A percentile compares a stretch with the other conserved stretches of the same genome.
Evolutionary conservation across 192 early-diverging fungal species (phyloP).

Genomic region (Diversispora eburnea): DNA sequence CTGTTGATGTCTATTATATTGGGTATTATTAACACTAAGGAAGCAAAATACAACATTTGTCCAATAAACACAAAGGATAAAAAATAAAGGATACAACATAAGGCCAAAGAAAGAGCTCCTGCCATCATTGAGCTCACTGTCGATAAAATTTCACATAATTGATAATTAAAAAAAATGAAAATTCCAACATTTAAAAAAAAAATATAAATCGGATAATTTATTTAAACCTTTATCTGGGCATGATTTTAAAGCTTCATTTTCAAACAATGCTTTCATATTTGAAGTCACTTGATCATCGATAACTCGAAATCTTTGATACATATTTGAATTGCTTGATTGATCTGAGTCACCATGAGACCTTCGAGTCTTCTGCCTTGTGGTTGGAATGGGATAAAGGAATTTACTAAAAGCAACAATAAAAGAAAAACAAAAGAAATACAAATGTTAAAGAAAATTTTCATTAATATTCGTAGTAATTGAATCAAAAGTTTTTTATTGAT

Average conservation of each 20-base stretch:
- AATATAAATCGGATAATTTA: background rate
- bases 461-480: background rate
- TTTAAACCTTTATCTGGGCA: slow-evolving; percentile 27
- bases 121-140: slow-evolving; percentile 53
- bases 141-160: background rate
- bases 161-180: background rate
- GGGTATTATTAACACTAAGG: no score
- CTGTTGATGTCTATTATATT: slow-evolving; percentile 63
- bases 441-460: background rate
- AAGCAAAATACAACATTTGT: background rate
- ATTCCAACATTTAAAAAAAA: background rate
- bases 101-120: slow-evolving; percentile 55
- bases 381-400: slow-evolving; percentile 51
- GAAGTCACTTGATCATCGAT: slow-evolving; percentile 48
- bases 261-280: slow-evolving; percentile 38
- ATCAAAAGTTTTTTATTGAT: background rate
- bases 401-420: slow-evolving; percentile 35
- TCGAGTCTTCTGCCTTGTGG: slow-evolving; percentile 22
- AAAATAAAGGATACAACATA: slow-evolving; percentile 48
- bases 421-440: no score
- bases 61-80: background rate
- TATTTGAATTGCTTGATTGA: slow-evolving; percentile 46
- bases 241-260: slow-evolving; percentile 30
- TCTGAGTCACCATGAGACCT: slow-evolving; percentile 30
- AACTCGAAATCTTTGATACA: slow-evolving; percentile 54